Conservation (phyloP, 257 asterid species). For the Nicotiana knightiana region DNA sequence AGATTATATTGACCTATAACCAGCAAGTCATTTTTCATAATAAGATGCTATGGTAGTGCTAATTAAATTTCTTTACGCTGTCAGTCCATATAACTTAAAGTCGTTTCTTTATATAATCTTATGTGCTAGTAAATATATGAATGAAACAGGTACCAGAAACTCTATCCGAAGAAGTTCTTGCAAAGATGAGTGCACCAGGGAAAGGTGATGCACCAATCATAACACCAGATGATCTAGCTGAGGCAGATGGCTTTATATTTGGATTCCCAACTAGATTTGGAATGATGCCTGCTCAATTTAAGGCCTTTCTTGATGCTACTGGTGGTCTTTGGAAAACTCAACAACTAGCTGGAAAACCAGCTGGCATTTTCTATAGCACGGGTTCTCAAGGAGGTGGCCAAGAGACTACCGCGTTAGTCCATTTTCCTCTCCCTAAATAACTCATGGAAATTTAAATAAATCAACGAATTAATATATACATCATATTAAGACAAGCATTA, state of each 20-base stretch:
- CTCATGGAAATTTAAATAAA: background rate
- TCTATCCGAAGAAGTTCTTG: constrained; percentile 38
- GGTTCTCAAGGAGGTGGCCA: constrained; percentile 62
- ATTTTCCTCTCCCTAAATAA: background rate
- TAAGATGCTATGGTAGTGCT: too few species aligned
- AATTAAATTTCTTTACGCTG: background rate
- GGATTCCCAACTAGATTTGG: constrained; percentile 52
- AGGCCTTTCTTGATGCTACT: constrained; percentile 45
- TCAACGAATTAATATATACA: background rate
- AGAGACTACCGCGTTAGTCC: constrained; percentile 44
- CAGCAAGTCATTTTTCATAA: too few species aligned
- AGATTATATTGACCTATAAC: too few species aligned
- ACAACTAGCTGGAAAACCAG: constrained; percentile 50
- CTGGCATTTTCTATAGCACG: constrained; percentile 46
- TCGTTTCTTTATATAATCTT: too few species aligned
- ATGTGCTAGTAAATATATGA: background rate
- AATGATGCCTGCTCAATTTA: constrained; percentile 53
- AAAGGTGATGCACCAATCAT: constrained; percentile 41
- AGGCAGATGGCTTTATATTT: constrained; percentile 46
- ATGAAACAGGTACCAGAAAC: constrained; percentile 42
- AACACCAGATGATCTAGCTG: constrained; percentile 30
- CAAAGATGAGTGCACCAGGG: constrained; percentile 34
- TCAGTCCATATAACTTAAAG: background rate
- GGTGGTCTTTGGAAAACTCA: constrained; percentile 47
- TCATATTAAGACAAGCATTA: too few species aligned